Evolutionary conservation across 768 basidiomycete species (phyloP).

Genomic region (Lactarius quietus): DNA sequence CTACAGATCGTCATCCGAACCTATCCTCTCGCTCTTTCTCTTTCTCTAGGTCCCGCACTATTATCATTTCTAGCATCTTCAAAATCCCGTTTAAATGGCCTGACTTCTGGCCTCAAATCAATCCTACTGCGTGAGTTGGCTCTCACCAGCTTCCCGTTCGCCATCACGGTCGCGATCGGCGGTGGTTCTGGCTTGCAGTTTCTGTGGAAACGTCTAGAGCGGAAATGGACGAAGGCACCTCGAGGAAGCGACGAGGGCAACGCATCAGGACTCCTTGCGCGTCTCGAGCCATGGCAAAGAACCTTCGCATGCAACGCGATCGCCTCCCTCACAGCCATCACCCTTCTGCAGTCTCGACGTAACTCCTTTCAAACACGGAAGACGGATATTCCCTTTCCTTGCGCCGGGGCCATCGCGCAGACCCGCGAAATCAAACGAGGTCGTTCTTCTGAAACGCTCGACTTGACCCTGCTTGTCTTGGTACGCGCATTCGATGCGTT

Average conservation of each 20-base stretch:
- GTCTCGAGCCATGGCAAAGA: conserved; percentile 40
- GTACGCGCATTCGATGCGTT: conserved; percentile 67
- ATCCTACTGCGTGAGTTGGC: conserved; percentile 56
- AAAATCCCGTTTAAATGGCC: conserved; percentile 29
- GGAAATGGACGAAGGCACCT: conserved; percentile 7
- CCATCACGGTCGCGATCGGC: conserved; percentile 59
- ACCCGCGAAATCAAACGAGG: background rate
- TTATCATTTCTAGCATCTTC: conserved; percentile 47
- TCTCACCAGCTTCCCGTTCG: conserved; percentile 63
- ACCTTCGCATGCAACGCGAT: conserved; percentile 57
- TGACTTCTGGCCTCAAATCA: conserved; percentile 30
- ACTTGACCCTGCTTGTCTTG: conserved; percentile 62
- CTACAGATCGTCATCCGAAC: conserved; percentile 60
- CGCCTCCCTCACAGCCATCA: conserved; percentile 53
- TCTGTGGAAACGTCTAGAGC: conserved; percentile 38
- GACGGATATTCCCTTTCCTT: conserved; percentile 31
- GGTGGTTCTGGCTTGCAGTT: conserved; percentile 57
- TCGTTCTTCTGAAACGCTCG: conserved; percentile 53
- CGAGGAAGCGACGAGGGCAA: background rate
- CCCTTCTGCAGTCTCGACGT: conserved; percentile 53
- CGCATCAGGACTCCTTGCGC: conserved; percentile 6
- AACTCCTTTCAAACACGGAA: conserved; percentile 33
- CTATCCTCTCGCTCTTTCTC: conserved; percentile 59
- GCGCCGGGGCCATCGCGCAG: conserved; percentile 25
- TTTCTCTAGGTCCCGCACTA: conserved; percentile 64